Evolutionary conservation across 2,329 filamentous ascomycete genomes (phyloP).

Genomic region (Fusarium acutatum): DNA sequence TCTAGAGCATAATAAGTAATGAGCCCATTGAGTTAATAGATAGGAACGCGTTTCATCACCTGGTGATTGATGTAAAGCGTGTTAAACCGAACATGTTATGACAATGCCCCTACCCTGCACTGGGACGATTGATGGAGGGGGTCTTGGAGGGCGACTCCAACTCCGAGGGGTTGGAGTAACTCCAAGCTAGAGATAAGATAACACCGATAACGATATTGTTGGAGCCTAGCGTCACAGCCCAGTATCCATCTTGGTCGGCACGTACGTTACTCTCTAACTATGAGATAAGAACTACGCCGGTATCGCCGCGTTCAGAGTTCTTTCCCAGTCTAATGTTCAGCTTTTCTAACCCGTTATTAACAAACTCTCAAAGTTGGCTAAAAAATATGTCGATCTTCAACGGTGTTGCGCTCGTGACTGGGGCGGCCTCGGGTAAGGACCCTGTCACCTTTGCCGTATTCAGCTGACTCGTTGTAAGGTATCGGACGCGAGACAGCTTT

Average conservation of each 20-base stretch:
- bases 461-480: no score
- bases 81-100: no score
- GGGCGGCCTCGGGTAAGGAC: constrained; percentile 7
- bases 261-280: neutral
- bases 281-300: neutral
- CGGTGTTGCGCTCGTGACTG: constrained; percentile 15
- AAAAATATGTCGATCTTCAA: constrained; percentile 15
- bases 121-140: no score
- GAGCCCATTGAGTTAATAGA: neutral
- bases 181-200: constrained; percentile 1
- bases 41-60: rapidly evolving
- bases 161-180: constrained; percentile 6
- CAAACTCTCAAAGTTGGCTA: no score
- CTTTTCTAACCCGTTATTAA: no score
- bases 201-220: neutral
- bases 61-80: neutral
- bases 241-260: neutral
- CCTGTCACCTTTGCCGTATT: no score
- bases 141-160: neutral
- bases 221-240: neutral
- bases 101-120: neutral
- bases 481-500: constrained; percentile 2
- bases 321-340: no score
- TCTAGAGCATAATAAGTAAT: rapidly evolving
- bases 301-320: neutral